Conservation (phyloP, 192 early-diverging fungal species). For the Mortierella hygrophila region DNA sequence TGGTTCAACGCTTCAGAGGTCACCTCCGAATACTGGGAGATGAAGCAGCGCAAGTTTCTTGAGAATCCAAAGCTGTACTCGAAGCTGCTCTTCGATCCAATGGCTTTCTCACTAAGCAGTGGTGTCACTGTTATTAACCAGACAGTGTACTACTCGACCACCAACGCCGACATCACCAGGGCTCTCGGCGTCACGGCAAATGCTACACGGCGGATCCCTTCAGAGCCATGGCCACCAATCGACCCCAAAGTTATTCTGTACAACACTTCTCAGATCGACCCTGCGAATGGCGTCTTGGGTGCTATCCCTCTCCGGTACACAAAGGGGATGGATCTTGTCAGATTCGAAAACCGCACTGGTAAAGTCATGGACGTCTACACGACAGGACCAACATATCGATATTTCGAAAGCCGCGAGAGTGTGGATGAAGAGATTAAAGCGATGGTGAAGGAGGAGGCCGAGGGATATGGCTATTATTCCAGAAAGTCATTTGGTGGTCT, state of each 20-base stretch:
- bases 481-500: neutral
- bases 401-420: neutral
- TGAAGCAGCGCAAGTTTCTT: neutral
- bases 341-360: neutral
- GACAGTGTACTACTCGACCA: neutral
- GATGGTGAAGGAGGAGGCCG: neutral
- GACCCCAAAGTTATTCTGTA: neutral
- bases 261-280: neutral
- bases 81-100: too few relatives aligned
- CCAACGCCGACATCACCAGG: neutral
- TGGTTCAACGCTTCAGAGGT: neutral
- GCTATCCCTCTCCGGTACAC: conserved; percentile 16
- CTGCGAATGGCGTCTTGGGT: conserved; percentile 2
- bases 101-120: too few relatives aligned
- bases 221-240: conserved; percentile 1
- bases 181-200: neutral
- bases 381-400: neutral
- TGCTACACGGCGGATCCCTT: neutral
- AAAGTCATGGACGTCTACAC: neutral
- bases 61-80: neutral
- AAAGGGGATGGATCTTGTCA: too few relatives aligned
- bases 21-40: neutral
- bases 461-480: accelerated
- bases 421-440: neutral
- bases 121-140: neutral